Evolutionary conservation across 805 yeast species (phyloP), one percentile per base, ranked within the genome.

Genomic region (Monosporozyma servazzii): DNA sequence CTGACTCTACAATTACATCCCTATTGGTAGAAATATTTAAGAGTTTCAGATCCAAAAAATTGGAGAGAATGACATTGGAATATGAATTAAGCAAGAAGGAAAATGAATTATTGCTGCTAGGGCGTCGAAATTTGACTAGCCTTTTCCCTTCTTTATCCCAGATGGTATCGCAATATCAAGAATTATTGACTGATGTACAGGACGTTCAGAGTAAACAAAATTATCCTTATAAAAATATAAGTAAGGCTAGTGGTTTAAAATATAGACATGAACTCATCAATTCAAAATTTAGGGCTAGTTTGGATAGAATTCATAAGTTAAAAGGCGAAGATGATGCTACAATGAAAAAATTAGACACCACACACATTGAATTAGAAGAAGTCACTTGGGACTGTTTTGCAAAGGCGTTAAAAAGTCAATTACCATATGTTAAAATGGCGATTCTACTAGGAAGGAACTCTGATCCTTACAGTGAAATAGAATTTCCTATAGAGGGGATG

Each of bases 31-130:
- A 78, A 20, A 64, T 85, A 1, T 81, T 80, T 54, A 54, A 68
- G 7, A 75, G 74, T 58, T 73, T 84, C 48, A 75, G 73, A 5
- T 71, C 75, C 29, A 62, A 66, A 8, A 72, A 79, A 51, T 64
- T 85, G 27, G 73, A 82, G 6, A 70, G 88, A 39, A 73, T 74
- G 54, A 67, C 81, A 1, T 64, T 83, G 30, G 95, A 87, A 59
- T 79, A 81, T 59, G 78, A 78, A 49, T 54, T 81, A 2, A 70
- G 76, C 4, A 75, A 76, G 29, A 67, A 64, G 2, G 63, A 59
- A 8, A 62, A 63, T 39, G 57, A 54, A n/a, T 45, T 58, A 17
- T 37, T 57, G 5, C 37, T 62, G 1, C 20, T 57, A 13, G 65
- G 65, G 1, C 56, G 67, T 11, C 56, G 65, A 20, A 53, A 56